phyloP scores from a whole-genome alignment of 2,329 filamentous ascomycete species.

The Clonostachys chloroleuca region DNA sequence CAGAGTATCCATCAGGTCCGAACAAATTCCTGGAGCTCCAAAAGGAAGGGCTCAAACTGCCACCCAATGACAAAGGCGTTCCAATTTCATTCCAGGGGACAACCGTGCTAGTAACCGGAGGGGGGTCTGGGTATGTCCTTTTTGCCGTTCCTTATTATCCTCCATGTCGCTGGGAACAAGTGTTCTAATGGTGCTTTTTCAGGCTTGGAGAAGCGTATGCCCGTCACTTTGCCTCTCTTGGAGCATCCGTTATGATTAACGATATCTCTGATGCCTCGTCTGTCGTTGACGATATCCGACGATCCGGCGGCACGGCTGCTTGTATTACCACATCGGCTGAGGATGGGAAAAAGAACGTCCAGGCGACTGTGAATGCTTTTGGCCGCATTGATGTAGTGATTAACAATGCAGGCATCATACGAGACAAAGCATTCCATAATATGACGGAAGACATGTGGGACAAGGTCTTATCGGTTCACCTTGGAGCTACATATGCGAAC shows the following conservation, averaged over 20 bases:
- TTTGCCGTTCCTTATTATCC: background rate
- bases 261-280: background rate
- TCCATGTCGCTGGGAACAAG: background rate
- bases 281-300: constrained; percentile 1
- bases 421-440: constrained; percentile 1
- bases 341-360: background rate
- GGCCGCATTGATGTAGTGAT: too few relatives aligned
- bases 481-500: background rate
- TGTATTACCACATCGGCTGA: background rate
- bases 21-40: too few relatives aligned
- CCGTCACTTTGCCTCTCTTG: constrained; percentile 1
- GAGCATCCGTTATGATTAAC: constrained; percentile 2
- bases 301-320: background rate
- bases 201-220: constrained; percentile 1
- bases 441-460: constrained; percentile 2
- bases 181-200: background rate
- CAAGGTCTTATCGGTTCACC: background rate
- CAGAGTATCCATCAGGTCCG: too few relatives aligned
- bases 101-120: constrained; percentile 1
- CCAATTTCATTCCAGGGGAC: constrained; percentile 1
- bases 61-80: background rate
- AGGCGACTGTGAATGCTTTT: background rate
- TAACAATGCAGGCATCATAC: background rate
- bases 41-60: too few relatives aligned
- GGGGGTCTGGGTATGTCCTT: constrained; percentile 1